Percentiles rank a stretch among this genome's conserved stretches.
Evolutionary conservation across 2,329 filamentous ascomycete species (phyloP).

Genomic region (Dissoconium aciculare): DNA sequence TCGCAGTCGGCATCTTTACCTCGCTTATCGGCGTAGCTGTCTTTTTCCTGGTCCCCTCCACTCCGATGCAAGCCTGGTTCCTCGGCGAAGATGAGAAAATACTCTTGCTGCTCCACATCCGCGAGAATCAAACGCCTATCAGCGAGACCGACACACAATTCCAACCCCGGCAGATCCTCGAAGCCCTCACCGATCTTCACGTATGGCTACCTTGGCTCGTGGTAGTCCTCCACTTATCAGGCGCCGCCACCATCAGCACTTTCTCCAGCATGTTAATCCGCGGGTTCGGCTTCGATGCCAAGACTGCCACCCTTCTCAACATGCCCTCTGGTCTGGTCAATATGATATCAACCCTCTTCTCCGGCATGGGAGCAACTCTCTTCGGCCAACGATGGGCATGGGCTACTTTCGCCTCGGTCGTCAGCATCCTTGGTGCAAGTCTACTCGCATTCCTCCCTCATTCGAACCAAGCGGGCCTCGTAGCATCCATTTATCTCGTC

Average conservation of each 20-base stretch:
- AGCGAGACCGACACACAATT: conserved; percentile 35
- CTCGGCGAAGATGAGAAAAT: conserved; percentile 24
- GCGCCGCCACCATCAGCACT: conserved; percentile 30
- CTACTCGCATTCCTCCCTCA: conserved; percentile 20
- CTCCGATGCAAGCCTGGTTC: conserved; percentile 17
- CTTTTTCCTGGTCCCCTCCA: conserved; percentile 19
- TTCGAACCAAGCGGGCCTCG: conserved; percentile 31
- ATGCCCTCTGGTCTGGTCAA: conserved; percentile 43
- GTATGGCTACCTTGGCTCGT: conserved; percentile 25
- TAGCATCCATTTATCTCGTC: conserved; percentile 28
- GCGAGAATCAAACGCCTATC: conserved; percentile 30
- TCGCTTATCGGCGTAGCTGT: conserved; percentile 24
- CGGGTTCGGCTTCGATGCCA: conserved; percentile 19
- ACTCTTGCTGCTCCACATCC: conserved; percentile 32
- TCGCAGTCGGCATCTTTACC: conserved; percentile 32
- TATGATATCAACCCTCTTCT: conserved; percentile 25
- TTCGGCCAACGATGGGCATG: conserved; percentile 19
- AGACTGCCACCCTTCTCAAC: conserved; percentile 27
- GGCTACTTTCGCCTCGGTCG: conserved; percentile 15
- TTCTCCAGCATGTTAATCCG: conserved; percentile 24
- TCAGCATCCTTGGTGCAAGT: conserved; percentile 18
- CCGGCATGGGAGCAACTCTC: conserved; percentile 16
- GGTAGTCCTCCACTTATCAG: conserved; percentile 21
- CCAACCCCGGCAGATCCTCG: conserved; percentile 37
- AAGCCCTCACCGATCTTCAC: conserved; percentile 49